A percentile compares a stretch with the other conserved stretches of the same genome.
Conservation (phyloP, 202 grass and related monocot species). For the Hordeum pubiflorum region DNA sequence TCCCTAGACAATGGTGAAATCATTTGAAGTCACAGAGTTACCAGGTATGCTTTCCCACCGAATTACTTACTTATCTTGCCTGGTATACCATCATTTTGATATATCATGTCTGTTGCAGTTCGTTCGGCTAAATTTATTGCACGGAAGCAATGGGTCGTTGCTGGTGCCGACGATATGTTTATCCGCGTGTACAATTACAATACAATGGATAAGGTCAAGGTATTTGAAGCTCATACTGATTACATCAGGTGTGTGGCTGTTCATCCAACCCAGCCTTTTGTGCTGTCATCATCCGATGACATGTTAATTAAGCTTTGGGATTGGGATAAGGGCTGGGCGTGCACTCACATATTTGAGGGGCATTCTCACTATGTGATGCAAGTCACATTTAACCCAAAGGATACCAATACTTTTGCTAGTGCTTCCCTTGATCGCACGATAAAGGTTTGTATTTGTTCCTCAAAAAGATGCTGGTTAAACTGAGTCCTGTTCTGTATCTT, state of each 20-base stretch:
- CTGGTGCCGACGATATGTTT: constrained; percentile 79
- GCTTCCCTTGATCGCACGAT: constrained; percentile 81
- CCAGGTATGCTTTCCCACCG: constrained; percentile 37
- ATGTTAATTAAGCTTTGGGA: constrained; percentile 95
- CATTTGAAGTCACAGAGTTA: constrained; percentile 82
- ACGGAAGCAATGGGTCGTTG: constrained; percentile 75
- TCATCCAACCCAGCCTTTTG: constrained; percentile 80
- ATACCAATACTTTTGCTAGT: constrained; percentile 89
- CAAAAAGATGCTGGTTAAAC: not conserved
- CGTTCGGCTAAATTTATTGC: constrained; percentile 66
- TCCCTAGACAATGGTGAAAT: constrained; percentile 76
- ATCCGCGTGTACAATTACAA: constrained; percentile 86
- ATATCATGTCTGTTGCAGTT: constrained; percentile 41
- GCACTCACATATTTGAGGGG: constrained; percentile 90
- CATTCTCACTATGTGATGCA: constrained; percentile 96
- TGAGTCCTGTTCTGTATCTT: constrained; percentile 1
- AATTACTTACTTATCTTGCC: not conserved
- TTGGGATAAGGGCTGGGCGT: constrained; percentile 85
- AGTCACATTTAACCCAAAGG: constrained; percentile 88
- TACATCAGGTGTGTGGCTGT: constrained; percentile 90
- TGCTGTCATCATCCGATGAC: constrained; percentile 84
- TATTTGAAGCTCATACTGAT: constrained; percentile 76
- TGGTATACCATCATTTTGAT: constrained; percentile 19
- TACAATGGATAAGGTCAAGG: constrained; percentile 86
- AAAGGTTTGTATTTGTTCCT: constrained; percentile 44